Evolutionary conservation across 73 alveolate species (phyloP).

Genomic region (Paramecium primaurelia): DNA sequence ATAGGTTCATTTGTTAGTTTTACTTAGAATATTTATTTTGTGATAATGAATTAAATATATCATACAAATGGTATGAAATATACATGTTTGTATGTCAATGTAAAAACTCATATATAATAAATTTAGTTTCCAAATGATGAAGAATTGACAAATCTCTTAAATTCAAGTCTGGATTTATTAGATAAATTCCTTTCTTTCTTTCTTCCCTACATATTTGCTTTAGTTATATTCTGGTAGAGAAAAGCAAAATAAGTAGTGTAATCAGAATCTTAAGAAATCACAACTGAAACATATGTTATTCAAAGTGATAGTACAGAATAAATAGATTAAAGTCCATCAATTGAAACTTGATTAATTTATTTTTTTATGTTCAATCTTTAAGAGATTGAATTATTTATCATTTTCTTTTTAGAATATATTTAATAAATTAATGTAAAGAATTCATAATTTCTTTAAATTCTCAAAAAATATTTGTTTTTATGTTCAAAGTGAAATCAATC

Average conservation of each 20-base stretch:
- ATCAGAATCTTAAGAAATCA: neutral
- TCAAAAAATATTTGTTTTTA: neutral
- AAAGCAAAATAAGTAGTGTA: neutral
- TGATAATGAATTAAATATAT: neutral
- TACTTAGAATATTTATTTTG: neutral
- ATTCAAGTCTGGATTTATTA: neutral
- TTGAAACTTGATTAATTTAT: neutral
- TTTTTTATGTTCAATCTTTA: neutral
- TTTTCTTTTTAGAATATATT: neutral
- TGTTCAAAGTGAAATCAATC: constrained; percentile 37
- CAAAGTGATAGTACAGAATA: neutral
- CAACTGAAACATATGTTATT: neutral
- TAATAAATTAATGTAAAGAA: neutral
- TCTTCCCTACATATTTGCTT: neutral
- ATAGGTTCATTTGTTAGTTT: neutral
- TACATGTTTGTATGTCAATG: neutral
- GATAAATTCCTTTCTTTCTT: neutral
- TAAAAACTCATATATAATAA: neutral
- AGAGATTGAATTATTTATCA: neutral
- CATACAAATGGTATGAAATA: neutral
- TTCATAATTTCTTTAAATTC: neutral
- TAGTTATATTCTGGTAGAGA: neutral
- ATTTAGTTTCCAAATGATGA: neutral
- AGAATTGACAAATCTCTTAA: neutral
- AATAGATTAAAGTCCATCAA: neutral